Percentiles rank a stretch among this genome's conserved stretches.
phyloP scores from a whole-genome alignment of 2,329 filamentous ascomycete species.

The Beauveria asiatica region DNA sequence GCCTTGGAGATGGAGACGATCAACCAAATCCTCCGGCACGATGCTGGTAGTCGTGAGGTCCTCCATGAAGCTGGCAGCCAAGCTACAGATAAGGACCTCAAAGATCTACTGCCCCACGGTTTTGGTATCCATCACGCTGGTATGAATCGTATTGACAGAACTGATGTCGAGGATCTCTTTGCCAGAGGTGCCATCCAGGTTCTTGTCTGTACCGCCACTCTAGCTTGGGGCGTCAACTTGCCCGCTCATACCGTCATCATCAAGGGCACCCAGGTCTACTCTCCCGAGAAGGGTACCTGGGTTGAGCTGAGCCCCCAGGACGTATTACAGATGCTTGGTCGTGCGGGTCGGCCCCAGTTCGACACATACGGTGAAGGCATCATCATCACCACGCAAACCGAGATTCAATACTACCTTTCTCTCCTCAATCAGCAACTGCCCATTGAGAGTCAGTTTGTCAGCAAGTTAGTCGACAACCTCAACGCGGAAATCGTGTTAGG shows the following conservation, averaged over 20 bases:
- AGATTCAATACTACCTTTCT: slow-evolving; percentile 96
- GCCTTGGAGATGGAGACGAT: slow-evolving; percentile 96
- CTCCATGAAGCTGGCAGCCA: slow-evolving; percentile 75
- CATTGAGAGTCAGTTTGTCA: slow-evolving; percentile 93
- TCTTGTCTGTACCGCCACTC: slow-evolving; percentile 92
- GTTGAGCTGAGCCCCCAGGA: slow-evolving; percentile 96
- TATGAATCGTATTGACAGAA: slow-evolving; percentile 92
- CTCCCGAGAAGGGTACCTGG: slow-evolving; percentile 97
- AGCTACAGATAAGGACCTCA: slow-evolving; percentile 78
- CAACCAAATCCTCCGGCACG: slow-evolving; percentile 85
- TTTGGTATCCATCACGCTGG: slow-evolving; percentile 98
- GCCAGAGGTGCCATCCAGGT: slow-evolving; percentile 87
- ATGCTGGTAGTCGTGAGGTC: slow-evolving; percentile 85
- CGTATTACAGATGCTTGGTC: slow-evolving; percentile 96
- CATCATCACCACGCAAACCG: slow-evolving; percentile 90
- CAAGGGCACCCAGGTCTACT: slow-evolving; percentile 97
- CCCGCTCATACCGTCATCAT: slow-evolving; percentile 98
- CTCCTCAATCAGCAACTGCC: slow-evolving; percentile 94
- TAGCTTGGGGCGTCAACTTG: slow-evolving; percentile 98
- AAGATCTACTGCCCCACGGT: slow-evolving; percentile 90
- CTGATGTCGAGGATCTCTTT: slow-evolving; percentile 91
- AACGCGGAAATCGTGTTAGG: slow-evolving; percentile 95
- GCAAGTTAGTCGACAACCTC: slow-evolving; percentile 86
- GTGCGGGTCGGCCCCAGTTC: slow-evolving; percentile 91
- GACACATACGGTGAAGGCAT: slow-evolving; percentile 98